Evolutionary conservation across 495 filamentous ascomycete genomes (phyloP), one percentile per base, ranked within the genome.

Genomic region (Daldinia bambusicola): DNA sequence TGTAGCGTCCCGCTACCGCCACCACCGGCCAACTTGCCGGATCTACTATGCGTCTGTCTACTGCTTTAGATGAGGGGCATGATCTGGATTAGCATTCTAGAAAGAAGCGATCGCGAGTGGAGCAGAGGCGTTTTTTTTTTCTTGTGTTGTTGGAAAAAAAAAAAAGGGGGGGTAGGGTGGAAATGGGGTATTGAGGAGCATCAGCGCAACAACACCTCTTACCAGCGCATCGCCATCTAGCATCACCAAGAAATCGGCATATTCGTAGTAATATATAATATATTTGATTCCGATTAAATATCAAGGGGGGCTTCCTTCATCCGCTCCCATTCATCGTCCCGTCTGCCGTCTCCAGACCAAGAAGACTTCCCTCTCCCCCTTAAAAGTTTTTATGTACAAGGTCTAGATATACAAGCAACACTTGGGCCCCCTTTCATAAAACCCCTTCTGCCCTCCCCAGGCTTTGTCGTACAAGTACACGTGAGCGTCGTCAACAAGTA

Each of bases 401-500:
- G 26, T 36, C 34, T 57, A 57, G 12, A 37, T 40, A 36, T 57
- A 57, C 55, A 26, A 26, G 3, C 26, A 26, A 26, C 26, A 37
- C 10, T 22, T 10, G 31, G 16, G 9, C 34, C 34, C 1, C 34
- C 34, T 2, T 10, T 16, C 26, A 26, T 26, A 26, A 26, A 26
- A 26, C 10, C 36, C 32, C 18, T 38, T 38, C 34, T 0, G 40
- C 26, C 55, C 55, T 32, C 14, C 52, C 52, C 9, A 22, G n/a
- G 16, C 55, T 36, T 36, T 48, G 59, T 67, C 64, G 48, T 72
- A 72, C 67, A 36, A 60, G 37, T 72, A 72, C 69, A 72, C 26
- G 26, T 72, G 30, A 55, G 45, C 45, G 40, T 72, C 63, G 55
- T 58, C 41, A 67, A 41, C 34, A 69, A 63, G 32, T 63, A 12